Evolutionary conservation across 2,329 filamentous ascomycete genomes (phyloP).

Genomic region (Colletotrichum lupini): DNA sequence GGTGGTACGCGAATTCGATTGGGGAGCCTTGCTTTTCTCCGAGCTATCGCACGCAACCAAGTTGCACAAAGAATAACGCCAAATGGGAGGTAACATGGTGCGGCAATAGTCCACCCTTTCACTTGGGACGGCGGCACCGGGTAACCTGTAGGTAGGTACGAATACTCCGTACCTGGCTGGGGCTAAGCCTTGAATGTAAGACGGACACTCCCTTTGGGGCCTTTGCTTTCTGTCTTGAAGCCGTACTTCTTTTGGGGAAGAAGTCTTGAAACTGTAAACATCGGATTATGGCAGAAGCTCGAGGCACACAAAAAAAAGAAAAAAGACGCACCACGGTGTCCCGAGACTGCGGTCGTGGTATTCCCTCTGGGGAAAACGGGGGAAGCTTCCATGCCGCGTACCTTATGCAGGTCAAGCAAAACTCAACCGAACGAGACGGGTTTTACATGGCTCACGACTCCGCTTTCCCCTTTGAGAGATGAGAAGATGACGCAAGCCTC

Average conservation of each 20-base stretch:
- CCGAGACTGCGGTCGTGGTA: constrained; percentile 21
- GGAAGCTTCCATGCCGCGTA: constrained; percentile 8
- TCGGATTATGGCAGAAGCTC: constrained; percentile 9
- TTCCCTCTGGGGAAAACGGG: neutral
- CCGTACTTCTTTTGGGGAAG: neutral
- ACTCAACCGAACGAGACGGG: neutral
- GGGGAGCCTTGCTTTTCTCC: neutral
- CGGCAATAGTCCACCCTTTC: neutral
- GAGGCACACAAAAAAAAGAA: neutral
- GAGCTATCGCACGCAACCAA: neutral
- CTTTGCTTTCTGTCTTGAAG: neutral
- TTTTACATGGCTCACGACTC: neutral
- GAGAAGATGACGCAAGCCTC: constrained; percentile 1
- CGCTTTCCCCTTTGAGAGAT: neutral
- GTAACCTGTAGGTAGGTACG: neutral
- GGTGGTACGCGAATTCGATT: neutral
- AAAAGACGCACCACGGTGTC: neutral
- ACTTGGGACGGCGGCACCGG: constrained; percentile 6
- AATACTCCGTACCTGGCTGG: too few relatives aligned
- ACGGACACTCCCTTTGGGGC: neutral
- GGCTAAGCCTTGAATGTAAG: neutral
- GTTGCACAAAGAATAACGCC: constrained; percentile 13
- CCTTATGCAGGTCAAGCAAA: constrained; percentile 5
- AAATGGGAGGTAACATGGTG: constrained; percentile 8
- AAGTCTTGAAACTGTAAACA: constrained; percentile 27